These are phyloP conservation scores for Corynascus novoguineensis DNA, from an alignment of 495 filamentous ascomycete genomes.

Conservation along the genomic window DNA sequence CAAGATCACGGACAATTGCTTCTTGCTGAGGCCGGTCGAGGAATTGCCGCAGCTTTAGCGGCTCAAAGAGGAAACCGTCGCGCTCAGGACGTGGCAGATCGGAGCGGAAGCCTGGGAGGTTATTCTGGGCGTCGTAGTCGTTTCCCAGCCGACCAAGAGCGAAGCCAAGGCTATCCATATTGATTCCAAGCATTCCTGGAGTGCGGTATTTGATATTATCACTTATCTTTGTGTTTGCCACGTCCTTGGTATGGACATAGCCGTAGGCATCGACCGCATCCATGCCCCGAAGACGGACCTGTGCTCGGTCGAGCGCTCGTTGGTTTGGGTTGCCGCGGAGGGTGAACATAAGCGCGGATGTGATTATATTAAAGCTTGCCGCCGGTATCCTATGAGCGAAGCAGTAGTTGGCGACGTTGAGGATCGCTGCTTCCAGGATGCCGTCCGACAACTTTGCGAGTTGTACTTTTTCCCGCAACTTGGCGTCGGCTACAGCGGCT, in stretches of 20 bases:
- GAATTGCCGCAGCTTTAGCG: not conserved
- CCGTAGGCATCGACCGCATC: not conserved
- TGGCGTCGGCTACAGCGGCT: too few species aligned
- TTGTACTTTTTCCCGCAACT: too few species aligned
- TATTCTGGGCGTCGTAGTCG: conserved; percentile 18
- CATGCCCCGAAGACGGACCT: conserved; percentile 15
- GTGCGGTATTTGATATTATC: not conserved
- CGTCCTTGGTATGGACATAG: conserved; percentile 13
- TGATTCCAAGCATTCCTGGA: conserved; percentile 3
- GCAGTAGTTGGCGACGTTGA: conserved; percentile 7
- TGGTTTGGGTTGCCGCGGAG: conserved; percentile 10
- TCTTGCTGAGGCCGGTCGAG: conserved; percentile 11
- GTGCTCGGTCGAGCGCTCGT: conserved; percentile 14
- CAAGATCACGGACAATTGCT: conserved; percentile 7
- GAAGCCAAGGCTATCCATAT: conserved; percentile 11
- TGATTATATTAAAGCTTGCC: conserved; percentile 2
- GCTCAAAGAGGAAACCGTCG: conserved; percentile 11
- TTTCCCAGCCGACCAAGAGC: conserved; percentile 9
- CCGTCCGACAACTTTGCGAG: too few species aligned
- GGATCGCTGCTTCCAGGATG: conserved; percentile 10
- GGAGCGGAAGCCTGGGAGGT: conserved; percentile 13
- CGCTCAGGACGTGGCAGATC: conserved; percentile 4
- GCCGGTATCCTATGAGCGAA: not conserved
- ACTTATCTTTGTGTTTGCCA: conserved; percentile 4
- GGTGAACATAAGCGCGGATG: conserved; percentile 12